phyloP scores from a whole-genome alignment of 2,329 filamentous ascomycete genomes.

The Paecilomyces sp. region DNA sequence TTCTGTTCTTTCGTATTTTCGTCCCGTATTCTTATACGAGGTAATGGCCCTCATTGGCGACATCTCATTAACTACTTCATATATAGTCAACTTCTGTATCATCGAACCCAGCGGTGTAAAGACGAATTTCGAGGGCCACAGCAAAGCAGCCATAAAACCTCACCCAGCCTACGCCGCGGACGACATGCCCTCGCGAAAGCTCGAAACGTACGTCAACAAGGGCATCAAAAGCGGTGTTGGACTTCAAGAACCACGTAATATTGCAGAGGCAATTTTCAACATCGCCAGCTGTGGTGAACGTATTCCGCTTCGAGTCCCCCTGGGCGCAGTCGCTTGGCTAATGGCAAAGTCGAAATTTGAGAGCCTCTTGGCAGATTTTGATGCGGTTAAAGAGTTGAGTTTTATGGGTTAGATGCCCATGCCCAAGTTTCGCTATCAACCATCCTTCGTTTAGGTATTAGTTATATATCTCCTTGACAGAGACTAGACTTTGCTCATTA shows the following conservation, averaged over 20 bases:
- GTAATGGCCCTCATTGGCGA: too few species aligned
- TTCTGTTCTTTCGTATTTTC: too few species aligned
- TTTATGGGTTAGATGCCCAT: background rate
- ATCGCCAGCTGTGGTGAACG: background rate
- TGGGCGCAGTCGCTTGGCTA: background rate
- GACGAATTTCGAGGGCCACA: conserved; percentile 35
- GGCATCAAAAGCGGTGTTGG: background rate
- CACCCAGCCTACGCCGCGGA: background rate
- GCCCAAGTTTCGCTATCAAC: too few species aligned
- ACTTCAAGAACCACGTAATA: background rate
- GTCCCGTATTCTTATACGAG: too few species aligned
- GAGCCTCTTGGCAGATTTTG: background rate
- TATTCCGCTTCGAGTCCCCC: background rate
- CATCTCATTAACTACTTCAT: background rate
- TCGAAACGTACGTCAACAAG: background rate
- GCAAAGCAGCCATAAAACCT: conserved; percentile 3
- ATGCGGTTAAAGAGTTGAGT: background rate
- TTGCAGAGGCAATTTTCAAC: background rate
- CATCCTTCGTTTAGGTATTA: too few species aligned
- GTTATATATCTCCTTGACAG: too few species aligned
- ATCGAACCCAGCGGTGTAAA: conserved; percentile 36
- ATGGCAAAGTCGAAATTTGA: background rate
- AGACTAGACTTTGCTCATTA: too few species aligned
- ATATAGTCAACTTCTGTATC: conserved; percentile 30
- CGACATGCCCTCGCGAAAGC: background rate